These are phyloP conservation scores for Gynochthodes officinalis DNA, from an alignment of 257 asterid species.

Conservation along the genomic window DNA sequence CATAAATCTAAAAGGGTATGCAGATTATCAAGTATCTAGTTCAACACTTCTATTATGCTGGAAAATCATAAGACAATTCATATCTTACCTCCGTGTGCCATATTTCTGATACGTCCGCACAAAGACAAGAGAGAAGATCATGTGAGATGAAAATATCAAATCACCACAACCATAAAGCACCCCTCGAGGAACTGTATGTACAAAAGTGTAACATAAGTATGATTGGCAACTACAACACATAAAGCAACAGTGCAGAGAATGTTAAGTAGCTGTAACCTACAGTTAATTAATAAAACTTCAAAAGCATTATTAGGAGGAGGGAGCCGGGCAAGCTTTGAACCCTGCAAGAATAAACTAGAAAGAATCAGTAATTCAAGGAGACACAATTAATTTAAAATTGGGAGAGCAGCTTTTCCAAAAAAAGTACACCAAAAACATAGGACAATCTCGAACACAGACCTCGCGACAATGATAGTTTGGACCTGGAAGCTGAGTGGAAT, in stretches of 20 bases:
- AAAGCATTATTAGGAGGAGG: slow-evolving; percentile 71
- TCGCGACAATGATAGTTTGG: slow-evolving; percentile 98
- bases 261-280: slow-evolving; percentile 34
- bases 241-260: slow-evolving; percentile 11
- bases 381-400: neutral
- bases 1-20: neutral
- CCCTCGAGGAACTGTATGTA: slow-evolving; percentile 76
- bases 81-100: slow-evolving; percentile 70
- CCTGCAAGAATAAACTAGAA: slow-evolving; percentile 42
- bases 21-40: neutral
- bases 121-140: slow-evolving; percentile 92
- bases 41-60: neutral
- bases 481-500: slow-evolving; percentile 97
- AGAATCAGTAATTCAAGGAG: neutral
- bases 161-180: slow-evolving; percentile 97
- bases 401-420: neutral
- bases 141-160: slow-evolving; percentile 94
- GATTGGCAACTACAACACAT: neutral
- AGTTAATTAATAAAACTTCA: slow-evolving; percentile 57
- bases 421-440: neutral
- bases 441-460: slow-evolving; percentile 34
- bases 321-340: slow-evolving; percentile 84
- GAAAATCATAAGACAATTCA: neutral
- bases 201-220: slow-evolving; percentile 16
- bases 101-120: slow-evolving; percentile 87